Percentiles rank a stretch among this genome's conserved stretches.
These are phyloP conservation scores for Aureobasidium sp. DNA, from an alignment of 2,329 filamentous ascomycete species.

Conservation along the genomic window DNA sequence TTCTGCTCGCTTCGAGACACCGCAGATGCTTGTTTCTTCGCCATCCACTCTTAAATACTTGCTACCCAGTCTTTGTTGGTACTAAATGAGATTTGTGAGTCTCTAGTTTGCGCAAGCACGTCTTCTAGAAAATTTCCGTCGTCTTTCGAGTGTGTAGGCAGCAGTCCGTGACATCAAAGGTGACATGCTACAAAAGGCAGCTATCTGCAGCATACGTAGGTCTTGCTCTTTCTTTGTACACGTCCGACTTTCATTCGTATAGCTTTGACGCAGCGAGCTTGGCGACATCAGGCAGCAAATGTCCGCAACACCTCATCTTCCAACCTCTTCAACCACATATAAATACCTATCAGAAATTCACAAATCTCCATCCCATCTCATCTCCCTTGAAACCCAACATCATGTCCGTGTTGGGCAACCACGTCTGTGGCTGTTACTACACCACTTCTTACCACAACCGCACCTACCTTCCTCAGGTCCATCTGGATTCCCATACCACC, in stretches of 20 bases:
- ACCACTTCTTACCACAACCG: conserved; percentile 16
- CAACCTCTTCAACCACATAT: background rate
- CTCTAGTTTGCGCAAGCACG: background rate
- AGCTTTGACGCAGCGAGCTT: background rate
- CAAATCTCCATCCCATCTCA: background rate
- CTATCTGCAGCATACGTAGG: background rate
- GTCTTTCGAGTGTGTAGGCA: background rate
- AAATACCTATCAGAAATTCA: background rate
- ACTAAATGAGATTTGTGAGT: background rate
- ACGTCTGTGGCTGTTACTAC: conserved; percentile 29
- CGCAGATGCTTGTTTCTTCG: background rate
- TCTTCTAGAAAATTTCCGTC: background rate
- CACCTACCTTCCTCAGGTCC: conserved; percentile 52
- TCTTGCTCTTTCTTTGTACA: background rate
- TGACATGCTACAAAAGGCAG: background rate
- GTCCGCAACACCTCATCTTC: background rate
- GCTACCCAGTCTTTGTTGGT: too few relatives aligned
- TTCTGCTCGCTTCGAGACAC: background rate
- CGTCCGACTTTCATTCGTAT: background rate
- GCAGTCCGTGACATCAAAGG: background rate
- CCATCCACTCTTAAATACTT: background rate
- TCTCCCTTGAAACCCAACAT: background rate
- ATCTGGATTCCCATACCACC: conserved; percentile 52
- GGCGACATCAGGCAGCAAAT: background rate
- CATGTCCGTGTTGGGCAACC: conserved; percentile 8